Evolutionary conservation across 768 basidiomycete species (phyloP).

Genomic region (Boletellus sp.): DNA sequence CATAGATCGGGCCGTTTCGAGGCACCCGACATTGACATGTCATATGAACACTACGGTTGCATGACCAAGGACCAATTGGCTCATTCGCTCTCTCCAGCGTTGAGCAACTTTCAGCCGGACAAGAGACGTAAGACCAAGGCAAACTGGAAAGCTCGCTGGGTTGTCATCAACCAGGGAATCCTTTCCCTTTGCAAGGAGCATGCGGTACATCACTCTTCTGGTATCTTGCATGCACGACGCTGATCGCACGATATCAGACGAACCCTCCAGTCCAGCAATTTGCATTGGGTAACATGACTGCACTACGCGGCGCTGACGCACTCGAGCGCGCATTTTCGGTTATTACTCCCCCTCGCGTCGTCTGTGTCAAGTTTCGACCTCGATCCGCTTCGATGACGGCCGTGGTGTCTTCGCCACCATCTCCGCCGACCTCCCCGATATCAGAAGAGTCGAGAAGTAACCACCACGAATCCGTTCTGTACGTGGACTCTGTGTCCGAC

Average conservation of each 20-base stretch:
- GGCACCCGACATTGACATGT: conserved; percentile 12
- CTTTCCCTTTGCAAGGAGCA: conserved; percentile 53
- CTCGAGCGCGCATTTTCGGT: conserved; percentile 31
- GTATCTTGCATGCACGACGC: not conserved
- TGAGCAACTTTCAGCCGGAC: conserved; percentile 10
- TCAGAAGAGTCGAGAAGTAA: conserved; percentile 10
- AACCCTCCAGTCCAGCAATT: conserved; percentile 36
- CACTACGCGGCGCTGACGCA: conserved; percentile 44
- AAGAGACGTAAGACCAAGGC: conserved; percentile 36
- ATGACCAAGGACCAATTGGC: conserved; percentile 17
- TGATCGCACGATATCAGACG: conserved; percentile 34
- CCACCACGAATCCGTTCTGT: not conserved
- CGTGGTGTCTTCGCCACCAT: conserved; percentile 15
- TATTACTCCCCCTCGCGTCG: conserved; percentile 27
- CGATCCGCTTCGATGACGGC: not conserved
- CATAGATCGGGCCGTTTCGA: conserved; percentile 28
- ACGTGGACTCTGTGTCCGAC: not conserved
- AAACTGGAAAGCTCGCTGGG: conserved; percentile 64
- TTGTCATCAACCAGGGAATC: conserved; percentile 54
- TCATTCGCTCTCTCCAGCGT: conserved; percentile 5
- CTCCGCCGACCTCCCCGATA: conserved; percentile 26
- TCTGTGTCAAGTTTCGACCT: conserved; percentile 40
- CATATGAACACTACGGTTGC: not conserved
- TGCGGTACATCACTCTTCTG: conserved; percentile 37
- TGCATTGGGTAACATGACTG: conserved; percentile 38